phyloP scores from a whole-genome alignment of 768 basidiomycete genomes.

The Russula dissimulans region DNA sequence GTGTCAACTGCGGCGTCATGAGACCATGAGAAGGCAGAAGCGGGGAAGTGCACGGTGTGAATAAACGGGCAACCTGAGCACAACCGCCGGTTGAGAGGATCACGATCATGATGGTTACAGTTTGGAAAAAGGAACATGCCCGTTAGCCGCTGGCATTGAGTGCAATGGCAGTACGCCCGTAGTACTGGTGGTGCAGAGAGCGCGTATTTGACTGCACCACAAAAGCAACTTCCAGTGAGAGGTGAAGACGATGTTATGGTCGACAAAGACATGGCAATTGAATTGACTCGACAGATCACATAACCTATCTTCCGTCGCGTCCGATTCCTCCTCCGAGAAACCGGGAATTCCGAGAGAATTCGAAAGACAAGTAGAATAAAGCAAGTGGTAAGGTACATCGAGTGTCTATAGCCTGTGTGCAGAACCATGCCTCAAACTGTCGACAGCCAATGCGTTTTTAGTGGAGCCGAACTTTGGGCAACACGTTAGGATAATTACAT shows the following conservation, averaged over 20 bases:
- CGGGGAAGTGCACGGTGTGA: slow-evolving; percentile 49
- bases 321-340: no score
- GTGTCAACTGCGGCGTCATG: slow-evolving; percentile 38
- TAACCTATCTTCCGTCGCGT: no score
- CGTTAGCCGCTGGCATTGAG: slow-evolving; percentile 52
- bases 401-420: background rate
- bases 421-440: no score
- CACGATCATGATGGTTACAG: background rate
- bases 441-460: no score
- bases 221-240: slow-evolving; percentile 46
- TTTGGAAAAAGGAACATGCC: slow-evolving; percentile 28
- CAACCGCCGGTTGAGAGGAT: background rate
- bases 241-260: slow-evolving; percentile 1
- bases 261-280: background rate
- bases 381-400: background rate
- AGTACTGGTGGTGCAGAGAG: slow-evolving; percentile 41
- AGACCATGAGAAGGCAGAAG: slow-evolving; percentile 46
- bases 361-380: background rate
- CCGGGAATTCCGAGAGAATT: background rate
- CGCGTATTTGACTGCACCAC: slow-evolving; percentile 41
- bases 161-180: slow-evolving; percentile 63
- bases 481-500: slow-evolving; percentile 2
- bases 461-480: background rate
- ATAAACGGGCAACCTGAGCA: slow-evolving; percentile 49
- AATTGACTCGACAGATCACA: no score